Conservation (phyloP, 352 stramenopile genomes). For the Pythium coloratum region DNA sequence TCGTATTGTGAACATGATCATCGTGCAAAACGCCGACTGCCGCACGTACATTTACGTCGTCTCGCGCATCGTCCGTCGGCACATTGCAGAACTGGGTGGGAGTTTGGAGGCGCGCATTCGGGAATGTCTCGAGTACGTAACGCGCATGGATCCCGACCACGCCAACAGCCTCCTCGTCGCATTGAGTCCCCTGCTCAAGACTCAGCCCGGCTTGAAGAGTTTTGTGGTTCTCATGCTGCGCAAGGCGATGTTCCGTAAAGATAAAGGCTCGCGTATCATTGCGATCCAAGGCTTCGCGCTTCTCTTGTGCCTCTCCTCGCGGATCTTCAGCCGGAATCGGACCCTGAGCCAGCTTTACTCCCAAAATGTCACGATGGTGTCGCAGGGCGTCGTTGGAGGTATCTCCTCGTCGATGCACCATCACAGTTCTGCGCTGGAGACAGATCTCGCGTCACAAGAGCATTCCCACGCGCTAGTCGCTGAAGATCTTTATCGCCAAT, state of each 20-base stretch:
- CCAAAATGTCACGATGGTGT: slow-evolving; percentile 42
- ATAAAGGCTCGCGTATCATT: slow-evolving; percentile 48
- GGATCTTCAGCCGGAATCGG: slow-evolving; percentile 38
- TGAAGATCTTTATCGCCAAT: slow-evolving; percentile 60
- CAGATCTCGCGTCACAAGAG: slow-evolving; percentile 40
- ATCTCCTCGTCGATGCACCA: slow-evolving; percentile 9
- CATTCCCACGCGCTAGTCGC: slow-evolving; percentile 40
- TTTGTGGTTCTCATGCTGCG: slow-evolving; percentile 55
- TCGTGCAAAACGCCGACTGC: slow-evolving; percentile 37
- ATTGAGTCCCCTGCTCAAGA: slow-evolving; percentile 39
- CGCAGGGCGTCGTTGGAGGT: slow-evolving; percentile 25
- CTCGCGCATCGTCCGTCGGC: slow-evolving; percentile 39
- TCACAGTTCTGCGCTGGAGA: slow-evolving; percentile 4
- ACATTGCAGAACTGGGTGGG: slow-evolving; percentile 39
- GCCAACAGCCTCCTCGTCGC: slow-evolving; percentile 35
- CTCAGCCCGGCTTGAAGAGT: slow-evolving; percentile 41
- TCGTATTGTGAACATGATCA: slow-evolving; percentile 43
- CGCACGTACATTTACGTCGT: slow-evolving; percentile 37
- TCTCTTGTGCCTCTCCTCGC: slow-evolving; percentile 40
- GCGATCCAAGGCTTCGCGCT: slow-evolving; percentile 48
- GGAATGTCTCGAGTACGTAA: slow-evolving; percentile 58
- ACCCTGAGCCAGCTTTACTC: slow-evolving; percentile 56
- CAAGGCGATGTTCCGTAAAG: slow-evolving; percentile 66
- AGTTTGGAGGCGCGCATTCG: slow-evolving; percentile 36
- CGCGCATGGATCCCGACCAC: slow-evolving; percentile 33